Evolutionary conservation across 2,329 filamentous ascomycete genomes (phyloP), one percentile per base, ranked within the genome.

Genomic region (Paracamarosporium sp.): DNA sequence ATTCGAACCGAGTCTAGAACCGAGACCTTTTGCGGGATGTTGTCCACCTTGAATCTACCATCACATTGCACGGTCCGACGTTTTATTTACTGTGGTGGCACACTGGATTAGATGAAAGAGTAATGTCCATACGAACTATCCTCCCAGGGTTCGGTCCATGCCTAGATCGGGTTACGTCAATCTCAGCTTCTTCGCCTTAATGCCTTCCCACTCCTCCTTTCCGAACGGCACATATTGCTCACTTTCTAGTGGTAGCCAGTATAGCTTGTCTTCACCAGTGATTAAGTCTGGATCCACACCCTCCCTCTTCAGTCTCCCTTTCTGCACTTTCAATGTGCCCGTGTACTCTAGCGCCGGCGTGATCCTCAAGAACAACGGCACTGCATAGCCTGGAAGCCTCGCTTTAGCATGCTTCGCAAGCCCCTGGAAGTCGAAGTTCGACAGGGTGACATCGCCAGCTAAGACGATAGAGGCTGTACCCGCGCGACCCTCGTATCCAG

Each of bases 291-390:
- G 36, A 11, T 40, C 36, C 12, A 40, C 36, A 22, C 36, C 36
- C 17, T 40, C 36, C 36, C 36, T 17, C 36, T 79, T 76, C 36
- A 81, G 61, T 25, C 71, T 72, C 1, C 76, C 75, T 54, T 82
- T 82, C 62, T 79, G 78, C 13, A 81, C 64, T 70, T 82, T 81
- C 68, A 81, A 63, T 7, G 79, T 81, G 3, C 76, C 79, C 13
- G 79, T 82, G 55, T 81, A 80, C 52, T 80, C 79, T 22, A 81
- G 64, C 46, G 69, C 68, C 33, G 66, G 62, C 4, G 73, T 77
- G 0, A 81, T 58, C 11, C 80, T 65, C 15, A 82, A 20, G 55
- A 82, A 82, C 0, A 81, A 50, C 1, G 80, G 80, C 5, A 82
- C 78, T 13, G 80, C 80, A 62, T 40, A 40, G 17, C 77, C 67